These are phyloP conservation scores for Monilinia polystroma DNA, from an alignment of 2,329 filamentous ascomycete genomes.

Conservation along the genomic window DNA sequence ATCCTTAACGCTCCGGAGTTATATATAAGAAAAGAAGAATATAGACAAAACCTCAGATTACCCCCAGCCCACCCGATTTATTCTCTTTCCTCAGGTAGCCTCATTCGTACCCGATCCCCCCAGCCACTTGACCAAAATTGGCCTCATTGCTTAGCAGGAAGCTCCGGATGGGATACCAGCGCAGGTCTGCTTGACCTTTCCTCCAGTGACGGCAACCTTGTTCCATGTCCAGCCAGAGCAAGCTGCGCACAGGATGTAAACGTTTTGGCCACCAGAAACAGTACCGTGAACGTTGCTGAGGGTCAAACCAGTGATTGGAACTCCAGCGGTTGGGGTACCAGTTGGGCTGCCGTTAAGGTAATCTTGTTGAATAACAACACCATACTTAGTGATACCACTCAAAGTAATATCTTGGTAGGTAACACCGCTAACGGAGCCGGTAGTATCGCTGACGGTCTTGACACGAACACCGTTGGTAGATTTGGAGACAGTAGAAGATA, in stretches of 20 bases:
- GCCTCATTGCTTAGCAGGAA: conserved; percentile 26
- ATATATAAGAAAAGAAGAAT: too few relatives aligned
- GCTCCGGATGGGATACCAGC: conserved; percentile 40
- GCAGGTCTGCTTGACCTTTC: conserved; percentile 46
- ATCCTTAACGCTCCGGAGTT: too few relatives aligned
- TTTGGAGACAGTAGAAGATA: conserved; percentile 48
- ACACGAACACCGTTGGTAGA: conserved; percentile 52
- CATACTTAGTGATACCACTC: conserved; percentile 46
- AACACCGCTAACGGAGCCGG: conserved; percentile 46
- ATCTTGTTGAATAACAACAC: conserved; percentile 57
- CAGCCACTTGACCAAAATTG: not conserved
- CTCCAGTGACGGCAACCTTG: conserved; percentile 52
- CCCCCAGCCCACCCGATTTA: too few relatives aligned
- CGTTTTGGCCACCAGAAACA: conserved; percentile 43
- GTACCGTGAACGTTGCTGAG: conserved; percentile 47
- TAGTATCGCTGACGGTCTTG: conserved; percentile 42
- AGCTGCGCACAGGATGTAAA: conserved; percentile 54
- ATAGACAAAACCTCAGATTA: too few relatives aligned
- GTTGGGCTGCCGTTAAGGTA: conserved; percentile 41
- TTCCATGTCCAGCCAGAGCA: conserved; percentile 56
- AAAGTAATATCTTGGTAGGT: conserved; percentile 55
- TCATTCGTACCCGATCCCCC: too few relatives aligned
- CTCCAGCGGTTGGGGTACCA: conserved; percentile 38
- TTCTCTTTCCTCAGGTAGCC: too few relatives aligned
- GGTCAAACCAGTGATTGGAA: conserved; percentile 52